Conservation (phyloP, 768 basidiomycete species). For the Russula earlei region DNA sequence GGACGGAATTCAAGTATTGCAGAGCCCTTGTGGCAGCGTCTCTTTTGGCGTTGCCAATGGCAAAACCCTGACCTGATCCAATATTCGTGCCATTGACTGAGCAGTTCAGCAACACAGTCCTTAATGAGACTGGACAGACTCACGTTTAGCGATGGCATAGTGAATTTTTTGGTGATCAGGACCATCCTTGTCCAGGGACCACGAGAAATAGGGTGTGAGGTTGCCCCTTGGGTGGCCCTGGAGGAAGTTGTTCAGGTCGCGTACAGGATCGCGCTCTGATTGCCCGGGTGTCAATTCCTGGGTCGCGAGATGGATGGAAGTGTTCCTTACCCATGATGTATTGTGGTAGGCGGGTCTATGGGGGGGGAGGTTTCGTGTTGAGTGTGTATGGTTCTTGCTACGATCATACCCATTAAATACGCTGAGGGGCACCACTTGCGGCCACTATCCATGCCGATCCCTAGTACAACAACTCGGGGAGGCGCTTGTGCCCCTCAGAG, state of each 20-base stretch:
- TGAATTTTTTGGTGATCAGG: not conserved
- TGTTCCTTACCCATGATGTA: not conserved
- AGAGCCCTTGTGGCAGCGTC: not conserved
- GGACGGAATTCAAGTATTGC: not conserved
- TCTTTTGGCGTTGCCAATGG: not conserved
- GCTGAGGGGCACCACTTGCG: not conserved
- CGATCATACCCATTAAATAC: not conserved
- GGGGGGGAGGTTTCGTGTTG: not conserved
- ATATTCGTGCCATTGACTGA: not conserved
- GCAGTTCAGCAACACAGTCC: not conserved
- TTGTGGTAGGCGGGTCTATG: not conserved
- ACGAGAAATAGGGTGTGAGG: not conserved
- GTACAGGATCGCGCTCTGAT: not conserved
- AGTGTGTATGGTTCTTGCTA: not conserved
- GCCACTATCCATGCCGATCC: not conserved
- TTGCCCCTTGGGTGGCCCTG: slow-evolving; percentile 1
- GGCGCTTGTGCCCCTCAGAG: not conserved
- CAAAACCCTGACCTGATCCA: not conserved
- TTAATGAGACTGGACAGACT: not conserved
- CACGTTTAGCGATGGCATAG: not conserved
- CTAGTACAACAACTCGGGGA: slow-evolving; percentile 8
- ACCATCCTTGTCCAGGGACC: not conserved
- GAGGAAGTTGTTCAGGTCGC: slow-evolving; percentile 8
- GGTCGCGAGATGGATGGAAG: not conserved
- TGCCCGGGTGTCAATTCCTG: not conserved